phyloP scores from a whole-genome alignment of 148 eudicot species.

The Silene latifolia region DNA sequence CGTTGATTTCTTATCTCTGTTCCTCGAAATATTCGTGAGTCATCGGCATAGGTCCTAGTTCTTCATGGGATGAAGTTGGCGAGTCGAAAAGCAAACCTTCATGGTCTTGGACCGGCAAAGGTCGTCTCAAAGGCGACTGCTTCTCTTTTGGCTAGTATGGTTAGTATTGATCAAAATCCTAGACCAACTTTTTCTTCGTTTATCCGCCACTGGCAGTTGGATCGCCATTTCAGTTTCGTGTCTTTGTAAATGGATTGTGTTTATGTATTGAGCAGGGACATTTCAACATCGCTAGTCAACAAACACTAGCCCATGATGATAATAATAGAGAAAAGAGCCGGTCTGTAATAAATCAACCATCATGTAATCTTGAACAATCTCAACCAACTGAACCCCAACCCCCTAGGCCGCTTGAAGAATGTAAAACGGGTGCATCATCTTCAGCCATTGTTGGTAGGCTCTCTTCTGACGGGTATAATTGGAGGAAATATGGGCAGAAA shows the following conservation, averaged over 20 bases:
- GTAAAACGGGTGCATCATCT: slow-evolving; percentile 22
- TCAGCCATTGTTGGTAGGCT: slow-evolving; percentile 37
- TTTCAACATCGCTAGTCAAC: slow-evolving; percentile 33
- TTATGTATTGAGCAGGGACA: slow-evolving; percentile 35
- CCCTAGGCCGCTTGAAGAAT: slow-evolving; percentile 34
- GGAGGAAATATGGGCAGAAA: slow-evolving; percentile 97
- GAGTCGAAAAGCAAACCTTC: slow-evolving; percentile 34
- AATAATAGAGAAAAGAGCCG: slow-evolving; percentile 26
- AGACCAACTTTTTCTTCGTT: background rate
- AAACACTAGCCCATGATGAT: slow-evolving; percentile 34
- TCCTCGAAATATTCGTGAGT: slow-evolving; percentile 29
- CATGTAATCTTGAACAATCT: slow-evolving; percentile 25
- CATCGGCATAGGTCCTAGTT: slow-evolving; percentile 30
- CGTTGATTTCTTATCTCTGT: background rate
- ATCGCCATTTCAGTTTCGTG: background rate
- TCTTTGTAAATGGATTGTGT: background rate
- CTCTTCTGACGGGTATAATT: slow-evolving; percentile 80
- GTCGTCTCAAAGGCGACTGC: slow-evolving; percentile 56
- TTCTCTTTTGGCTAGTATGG: slow-evolving; percentile 67
- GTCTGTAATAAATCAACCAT: slow-evolving; percentile 20
- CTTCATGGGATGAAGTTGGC: slow-evolving; percentile 27
- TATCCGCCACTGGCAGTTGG: slow-evolving; percentile 1
- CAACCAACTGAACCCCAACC: slow-evolving; percentile 28
- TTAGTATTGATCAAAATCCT: slow-evolving; percentile 31
- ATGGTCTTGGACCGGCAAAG: slow-evolving; percentile 81